phyloP scores from a whole-genome alignment of 2,329 filamentous ascomycete genomes.

The Colletotrichum simmondsii region DNA sequence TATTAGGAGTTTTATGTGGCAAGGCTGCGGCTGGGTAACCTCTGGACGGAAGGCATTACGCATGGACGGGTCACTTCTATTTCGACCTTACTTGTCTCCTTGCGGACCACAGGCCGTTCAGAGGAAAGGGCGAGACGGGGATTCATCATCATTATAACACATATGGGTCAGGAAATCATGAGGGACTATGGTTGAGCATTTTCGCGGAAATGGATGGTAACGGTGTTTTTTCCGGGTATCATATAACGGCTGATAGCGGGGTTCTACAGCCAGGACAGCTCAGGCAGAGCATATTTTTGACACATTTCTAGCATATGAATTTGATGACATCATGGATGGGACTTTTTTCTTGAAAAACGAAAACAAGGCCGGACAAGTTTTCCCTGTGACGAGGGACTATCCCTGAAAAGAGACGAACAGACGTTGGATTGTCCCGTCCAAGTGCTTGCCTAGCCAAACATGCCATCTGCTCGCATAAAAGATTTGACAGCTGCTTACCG shows the following conservation, averaged over 20 bases:
- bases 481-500: neutral
- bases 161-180: conserved; percentile 1
- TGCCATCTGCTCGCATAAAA: neutral
- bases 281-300: conserved; percentile 17
- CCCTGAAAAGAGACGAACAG: neutral
- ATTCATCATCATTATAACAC: conserved; percentile 1
- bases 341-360: too few relatives aligned
- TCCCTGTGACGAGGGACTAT: neutral
- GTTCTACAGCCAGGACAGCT: conserved; percentile 32
- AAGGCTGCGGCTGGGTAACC: conserved; percentile 3
- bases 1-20: neutral
- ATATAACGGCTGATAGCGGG: conserved; percentile 28
- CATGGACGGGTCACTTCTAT: neutral
- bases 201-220: conserved; percentile 10
- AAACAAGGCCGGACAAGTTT: neutral
- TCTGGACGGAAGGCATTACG: conserved; percentile 13
- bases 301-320: neutral
- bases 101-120: neutral
- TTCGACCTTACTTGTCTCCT: neutral
- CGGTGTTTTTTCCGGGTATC: conserved; percentile 15
- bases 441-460: neutral
- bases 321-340: neutral
- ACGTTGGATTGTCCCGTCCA: neutral
- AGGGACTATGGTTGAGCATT: neutral
- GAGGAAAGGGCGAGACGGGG: neutral